Evolutionary conservation across 1,284 basidiomycete genomes (phyloP).

Genomic region (Fistulina hepatica): DNA sequence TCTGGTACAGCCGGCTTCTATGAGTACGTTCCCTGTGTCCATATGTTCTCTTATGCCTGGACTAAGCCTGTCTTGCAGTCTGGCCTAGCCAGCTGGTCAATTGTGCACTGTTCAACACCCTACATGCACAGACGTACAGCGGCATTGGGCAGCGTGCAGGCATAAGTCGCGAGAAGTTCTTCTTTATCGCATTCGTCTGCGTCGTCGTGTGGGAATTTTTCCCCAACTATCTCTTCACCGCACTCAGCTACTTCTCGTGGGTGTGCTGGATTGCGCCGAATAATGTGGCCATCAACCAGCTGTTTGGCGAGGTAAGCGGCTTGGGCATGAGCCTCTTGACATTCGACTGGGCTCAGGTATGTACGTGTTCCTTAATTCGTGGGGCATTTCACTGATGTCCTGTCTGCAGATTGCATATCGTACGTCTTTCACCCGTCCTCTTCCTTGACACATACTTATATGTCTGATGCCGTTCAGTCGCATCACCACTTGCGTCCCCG

Average conservation of each 20-base stretch:
- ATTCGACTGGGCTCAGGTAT: constrained; percentile 66
- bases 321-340: constrained; percentile 66
- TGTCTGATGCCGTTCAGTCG: constrained; percentile 28
- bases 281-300: constrained; percentile 52
- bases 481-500: constrained; percentile 50
- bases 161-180: constrained; percentile 69
- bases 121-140: constrained; percentile 52
- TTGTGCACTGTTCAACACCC: constrained; percentile 75
- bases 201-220: constrained; percentile 62
- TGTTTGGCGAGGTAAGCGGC: constrained; percentile 74
- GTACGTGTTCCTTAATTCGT: neutral
- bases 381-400: neutral
- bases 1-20: constrained; percentile 79
- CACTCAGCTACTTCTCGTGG: constrained; percentile 62
- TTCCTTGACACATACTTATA: constrained; percentile 13
- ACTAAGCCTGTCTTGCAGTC: constrained; percentile 32
- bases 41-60: constrained; percentile 3
- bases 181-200: constrained; percentile 49
- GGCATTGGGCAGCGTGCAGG: constrained; percentile 55
- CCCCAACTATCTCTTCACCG: constrained; percentile 66
- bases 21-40: constrained; percentile 53
- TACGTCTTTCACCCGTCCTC: neutral
- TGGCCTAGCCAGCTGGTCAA: constrained; percentile 83
- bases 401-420: constrained; percentile 28
- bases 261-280: constrained; percentile 52